Evolutionary conservation across 2,329 filamentous ascomycete genomes (phyloP).

Genomic region (Paracorniculantispora psalliotae): DNA sequence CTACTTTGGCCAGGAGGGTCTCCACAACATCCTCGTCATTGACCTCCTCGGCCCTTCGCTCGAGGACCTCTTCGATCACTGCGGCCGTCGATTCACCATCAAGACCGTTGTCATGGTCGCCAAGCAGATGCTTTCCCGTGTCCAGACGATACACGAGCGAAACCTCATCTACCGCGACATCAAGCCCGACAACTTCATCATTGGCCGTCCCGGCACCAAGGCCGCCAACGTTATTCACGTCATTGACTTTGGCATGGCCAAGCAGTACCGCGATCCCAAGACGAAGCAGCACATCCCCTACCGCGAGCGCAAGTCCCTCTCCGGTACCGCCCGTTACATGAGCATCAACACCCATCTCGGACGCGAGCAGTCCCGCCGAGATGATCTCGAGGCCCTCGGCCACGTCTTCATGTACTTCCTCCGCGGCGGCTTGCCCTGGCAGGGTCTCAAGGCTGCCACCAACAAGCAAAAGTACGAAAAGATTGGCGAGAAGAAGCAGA

Average conservation of each 20-base stretch:
- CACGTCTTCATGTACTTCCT: conserved; percentile 74
- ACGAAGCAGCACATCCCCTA: conserved; percentile 99
- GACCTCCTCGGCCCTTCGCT: conserved; percentile 91
- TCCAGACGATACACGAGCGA: conserved; percentile 94
- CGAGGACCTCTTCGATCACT: conserved; percentile 96
- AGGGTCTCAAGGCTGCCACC: conserved; percentile 67
- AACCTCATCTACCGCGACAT: conserved; percentile 99
- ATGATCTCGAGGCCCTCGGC: conserved; percentile 85
- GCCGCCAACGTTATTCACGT: conserved; percentile 97
- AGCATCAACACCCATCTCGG: conserved; percentile 99
- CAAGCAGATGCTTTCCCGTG: conserved; percentile 96
- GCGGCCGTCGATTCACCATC: conserved; percentile 87
- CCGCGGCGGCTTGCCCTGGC: conserved; percentile 66
- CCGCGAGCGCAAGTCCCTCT: conserved; percentile 92
- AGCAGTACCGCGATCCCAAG: conserved; percentile 98
- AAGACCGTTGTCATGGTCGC: conserved; percentile 99
- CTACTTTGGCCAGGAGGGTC: conserved; percentile 96
- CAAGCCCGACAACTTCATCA: conserved; percentile 99
- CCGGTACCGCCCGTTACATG: conserved; percentile 97
- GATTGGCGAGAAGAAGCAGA: conserved; percentile 99
- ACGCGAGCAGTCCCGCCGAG: conserved; percentile 89
- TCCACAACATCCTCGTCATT: conserved; percentile 98
- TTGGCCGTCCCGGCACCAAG: conserved; percentile 86
- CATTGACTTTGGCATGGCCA: conserved; percentile 99
- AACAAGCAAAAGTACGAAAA: conserved; percentile 99